Evolutionary conservation across 345 rosid species (phyloP).

Genomic region (sweet orange (Citrus sinensis)): DVS_A1.0 CM039166.1:19104501-19105000

Average conservation of each 20-base stretch:
- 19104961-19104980: background rate
- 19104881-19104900: background rate
- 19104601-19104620: slow-evolving; percentile 82
- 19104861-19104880: background rate
- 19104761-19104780: slow-evolving; percentile 95
- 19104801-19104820: slow-evolving; percentile 23
- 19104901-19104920: background rate
- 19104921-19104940: slow-evolving; percentile 8
- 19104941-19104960: slow-evolving; percentile 1
- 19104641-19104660: slow-evolving; percentile 92
- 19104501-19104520: slow-evolving; percentile 93
- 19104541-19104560: slow-evolving; percentile 82
- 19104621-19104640: slow-evolving; percentile 81
- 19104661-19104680: slow-evolving; percentile 92
- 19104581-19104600: slow-evolving; percentile 76
- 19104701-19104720: slow-evolving; percentile 98
- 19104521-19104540: slow-evolving; percentile 92
- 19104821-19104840: slow-evolving; percentile 11
- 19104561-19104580: slow-evolving; percentile 78
- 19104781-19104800: slow-evolving; percentile 92
- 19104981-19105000: background rate
- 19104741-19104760: slow-evolving; percentile 99
- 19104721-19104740: slow-evolving; percentile 94
- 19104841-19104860: slow-evolving; percentile 3
- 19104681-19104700: slow-evolving; percentile 67